Evolutionary conservation across 2,329 filamentous ascomycete species (phyloP), one percentile per base, ranked within the genome.

Genomic region (Penicillium sp.): DNA sequence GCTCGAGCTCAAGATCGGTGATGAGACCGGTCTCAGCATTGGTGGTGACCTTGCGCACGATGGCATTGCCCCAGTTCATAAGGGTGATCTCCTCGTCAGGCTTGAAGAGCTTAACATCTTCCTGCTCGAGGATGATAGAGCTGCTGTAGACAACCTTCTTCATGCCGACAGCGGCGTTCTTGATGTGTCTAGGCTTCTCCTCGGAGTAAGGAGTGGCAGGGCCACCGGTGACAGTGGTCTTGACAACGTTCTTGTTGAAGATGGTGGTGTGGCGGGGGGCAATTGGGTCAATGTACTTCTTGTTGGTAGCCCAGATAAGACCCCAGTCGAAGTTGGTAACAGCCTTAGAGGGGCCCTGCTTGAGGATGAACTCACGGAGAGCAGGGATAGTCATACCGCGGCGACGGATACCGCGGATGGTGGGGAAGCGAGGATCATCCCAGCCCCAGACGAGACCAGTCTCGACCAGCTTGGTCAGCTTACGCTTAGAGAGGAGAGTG

Each of bases 81-180:
- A 97, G 82, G 0, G 93, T 97, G 67, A 97, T 90, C 75, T 97
- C 92, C 78, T 97, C 93, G 69, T 88, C 87, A 57, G 88, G 82
- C 66, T 85, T 88, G 77, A 97, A 95, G 26, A 83, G 83, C 72
- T 88, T 87, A 59, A 88, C 90, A 67, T 97, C 93, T 43, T 82
- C 88, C 75, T 97, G 93, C 71, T 97, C 93, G 50, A 97, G 78
- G 58, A 94, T 79, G 62, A 97, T 80, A 59, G 86, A 82, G 55
- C 83, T 82, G 69, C 88, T 89, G 73, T 88, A 95, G 26, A 85
- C 82, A 5, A 96, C 90, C 77, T 90, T 89, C 83, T 97, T 97
- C 66, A 80, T 87, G 57, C 93, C 93, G 7, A 97, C 80, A 1
- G 87, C 84, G 42, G 87, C 82, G 78, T 97, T 96, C 83, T 97